Evolutionary conservation across 306 rosid species (phyloP).

Genomic region (Pyrus betulifolia): DNA sequence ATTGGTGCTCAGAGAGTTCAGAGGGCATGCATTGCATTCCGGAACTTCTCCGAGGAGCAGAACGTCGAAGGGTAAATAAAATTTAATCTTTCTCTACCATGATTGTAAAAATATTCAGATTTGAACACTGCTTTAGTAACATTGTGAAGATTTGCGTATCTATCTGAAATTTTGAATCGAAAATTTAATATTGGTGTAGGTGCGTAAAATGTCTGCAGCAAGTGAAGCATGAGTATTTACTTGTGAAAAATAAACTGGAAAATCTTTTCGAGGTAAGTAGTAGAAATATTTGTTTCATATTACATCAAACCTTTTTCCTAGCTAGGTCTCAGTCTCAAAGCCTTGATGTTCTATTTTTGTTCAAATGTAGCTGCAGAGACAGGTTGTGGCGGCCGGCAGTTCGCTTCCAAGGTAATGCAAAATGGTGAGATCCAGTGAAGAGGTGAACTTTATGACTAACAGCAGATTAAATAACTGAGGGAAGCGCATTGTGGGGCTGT

Average conservation of each 20-base stretch:
- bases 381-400: constrained; percentile 33
- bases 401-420: constrained; percentile 13
- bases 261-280: constrained; percentile 54
- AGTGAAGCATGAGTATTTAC: constrained; percentile 45
- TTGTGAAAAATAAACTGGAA: constrained; percentile 59
- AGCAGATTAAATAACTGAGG: not conserved
- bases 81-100: not conserved
- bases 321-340: not conserved
- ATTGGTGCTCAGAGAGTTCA: constrained; percentile 84
- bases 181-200: constrained; percentile 20
- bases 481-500: not conserved
- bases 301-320: not conserved
- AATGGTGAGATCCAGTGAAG: not conserved
- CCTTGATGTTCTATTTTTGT: not conserved
- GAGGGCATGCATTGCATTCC: constrained; percentile 50
- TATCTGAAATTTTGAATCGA: not conserved
- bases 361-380: constrained; percentile 43
- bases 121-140: not conserved
- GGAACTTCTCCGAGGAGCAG: constrained; percentile 43
- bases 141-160: not conserved
- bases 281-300: not conserved
- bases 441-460: not conserved
- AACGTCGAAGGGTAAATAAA: constrained; percentile 62
- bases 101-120: not conserved
- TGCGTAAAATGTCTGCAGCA: constrained; percentile 56